Evolutionary conservation across 768 basidiomycete genomes (phyloP).

Genomic region (Peribolospora baueri): DNA sequence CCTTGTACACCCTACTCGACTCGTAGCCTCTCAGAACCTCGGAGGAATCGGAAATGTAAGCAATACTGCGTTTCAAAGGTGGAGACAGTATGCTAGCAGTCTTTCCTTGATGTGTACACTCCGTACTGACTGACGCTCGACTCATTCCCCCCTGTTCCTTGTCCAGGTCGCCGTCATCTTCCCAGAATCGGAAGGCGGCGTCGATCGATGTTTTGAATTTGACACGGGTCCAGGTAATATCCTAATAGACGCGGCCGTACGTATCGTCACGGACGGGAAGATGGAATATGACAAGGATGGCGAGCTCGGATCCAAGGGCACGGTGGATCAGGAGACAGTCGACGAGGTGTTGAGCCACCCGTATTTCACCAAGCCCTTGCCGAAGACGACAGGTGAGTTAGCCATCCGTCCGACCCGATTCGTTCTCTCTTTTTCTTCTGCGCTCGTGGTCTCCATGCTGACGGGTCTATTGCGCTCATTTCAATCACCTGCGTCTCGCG

Average conservation of each 20-base stretch:
- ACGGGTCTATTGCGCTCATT: too few relatives aligned
- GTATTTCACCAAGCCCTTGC: not conserved
- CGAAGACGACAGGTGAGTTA: not conserved
- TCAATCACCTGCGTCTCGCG: too few relatives aligned
- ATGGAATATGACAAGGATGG: not conserved
- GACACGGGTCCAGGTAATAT: not conserved
- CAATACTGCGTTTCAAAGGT: not conserved
- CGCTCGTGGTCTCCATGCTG: not conserved
- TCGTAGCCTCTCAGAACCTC: not conserved
- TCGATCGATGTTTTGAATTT: not conserved
- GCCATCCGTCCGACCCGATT: not conserved
- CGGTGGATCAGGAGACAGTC: not conserved
- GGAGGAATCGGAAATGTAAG: not conserved
- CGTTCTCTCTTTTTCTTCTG: not conserved
- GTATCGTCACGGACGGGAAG: not conserved
- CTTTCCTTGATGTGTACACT: too few relatives aligned
- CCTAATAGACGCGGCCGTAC: not conserved
- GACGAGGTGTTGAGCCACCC: not conserved
- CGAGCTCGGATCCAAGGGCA: not conserved
- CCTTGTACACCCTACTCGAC: not conserved
- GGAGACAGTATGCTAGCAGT: too few relatives aligned
- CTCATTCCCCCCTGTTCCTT: not conserved
- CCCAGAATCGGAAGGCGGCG: too few relatives aligned
- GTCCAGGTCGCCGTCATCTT: too few relatives aligned
- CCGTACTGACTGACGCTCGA: too few relatives aligned